Evolutionary conservation across 1,139 yeast genomes (phyloP).

Genomic region (Geotrichum reessii): DNA sequence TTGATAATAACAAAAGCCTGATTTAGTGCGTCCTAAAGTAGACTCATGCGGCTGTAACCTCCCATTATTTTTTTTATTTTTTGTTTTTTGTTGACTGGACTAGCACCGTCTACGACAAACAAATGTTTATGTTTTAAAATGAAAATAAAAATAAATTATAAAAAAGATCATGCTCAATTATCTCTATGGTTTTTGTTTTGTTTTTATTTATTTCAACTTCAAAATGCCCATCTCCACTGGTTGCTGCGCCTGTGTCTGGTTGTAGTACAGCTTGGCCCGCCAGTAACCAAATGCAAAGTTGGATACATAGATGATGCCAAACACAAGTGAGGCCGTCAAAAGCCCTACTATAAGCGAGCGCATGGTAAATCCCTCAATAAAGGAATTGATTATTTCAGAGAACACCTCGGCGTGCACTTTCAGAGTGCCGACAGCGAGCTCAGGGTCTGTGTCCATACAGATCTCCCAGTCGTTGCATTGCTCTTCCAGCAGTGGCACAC

Average conservation of each 20-base stretch:
- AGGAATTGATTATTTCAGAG: slow-evolving; percentile 72
- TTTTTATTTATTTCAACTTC: slow-evolving; percentile 12
- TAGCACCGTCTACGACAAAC: too few species aligned
- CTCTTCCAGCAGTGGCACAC: slow-evolving; percentile 63
- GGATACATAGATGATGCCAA: slow-evolving; percentile 35
- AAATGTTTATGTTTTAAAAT: background rate
- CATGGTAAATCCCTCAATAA: slow-evolving; percentile 64
- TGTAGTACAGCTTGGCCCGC: slow-evolving; percentile 24
- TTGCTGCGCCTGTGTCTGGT: background rate
- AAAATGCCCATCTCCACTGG: slow-evolving; percentile 1
- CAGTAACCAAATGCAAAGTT: slow-evolving; percentile 43
- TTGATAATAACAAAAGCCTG: background rate
- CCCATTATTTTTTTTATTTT: background rate
- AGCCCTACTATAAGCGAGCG: slow-evolving; percentile 50
- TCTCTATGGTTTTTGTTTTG: too few species aligned
- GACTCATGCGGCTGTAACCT: background rate
- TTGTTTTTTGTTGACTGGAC: too few species aligned
- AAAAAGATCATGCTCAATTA: too few species aligned
- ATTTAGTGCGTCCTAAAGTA: background rate
- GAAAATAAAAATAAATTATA: too few species aligned
- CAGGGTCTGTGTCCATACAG: slow-evolving; percentile 39
- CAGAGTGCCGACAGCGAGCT: slow-evolving; percentile 9
- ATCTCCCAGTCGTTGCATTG: slow-evolving; percentile 65
- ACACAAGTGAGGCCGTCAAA: slow-evolving; percentile 30
- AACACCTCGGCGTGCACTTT: slow-evolving; percentile 52